Evolutionary conservation across 2,329 filamentous ascomycete species (phyloP), one percentile per base, ranked within the genome.

Genomic region (Fusarium solani-melongenae): DNA sequence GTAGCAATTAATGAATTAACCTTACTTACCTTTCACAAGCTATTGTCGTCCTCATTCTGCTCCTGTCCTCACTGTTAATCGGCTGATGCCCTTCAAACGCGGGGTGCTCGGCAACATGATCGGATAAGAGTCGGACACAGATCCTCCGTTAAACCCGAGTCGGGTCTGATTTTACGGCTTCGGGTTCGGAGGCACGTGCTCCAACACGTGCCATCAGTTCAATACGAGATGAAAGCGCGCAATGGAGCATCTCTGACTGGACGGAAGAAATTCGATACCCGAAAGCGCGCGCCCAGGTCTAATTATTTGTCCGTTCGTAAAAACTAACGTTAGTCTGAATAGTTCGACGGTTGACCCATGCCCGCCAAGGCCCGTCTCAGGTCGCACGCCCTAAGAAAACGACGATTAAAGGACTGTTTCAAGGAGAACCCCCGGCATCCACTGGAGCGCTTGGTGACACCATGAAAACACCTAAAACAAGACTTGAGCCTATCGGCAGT

Each of bases 21-120:
- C 67, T 71, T 60, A 76, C 66, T 71, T 60, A 75, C 76, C 73
- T 70, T 22, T 77, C 70, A 58, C 76, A 78, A 34, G 76, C 76
- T 38, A 78, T 76, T 9, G 77, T 77, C 6, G 68, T 66, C 34
- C 75, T 71, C 76, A 78, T 69, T 49, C 58, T 62, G 22, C 63
- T 70, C 57, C 5, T 27, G 15, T 27, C 44, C 22, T 24, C 41
- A 46, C 12, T 41, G 7, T 14, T 15, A 24, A 24, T 61, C 17
- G 36, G 24, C 24, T 29, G 57, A 56, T 59, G 27, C 11, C 17
- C 46, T 24, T 39, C 41, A 39, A 33, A 46, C 24, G 66, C 49
- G 70, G 70, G 70, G 71, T 73, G 31, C 46, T 74, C 34, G n/a
- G 10, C 15, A 56, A 27, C 15, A 38, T 24, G 10, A 24, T 36